Evolutionary conservation across 441 rosid species (phyloP).

Genomic region (Caryocar brasiliense): DNA sequence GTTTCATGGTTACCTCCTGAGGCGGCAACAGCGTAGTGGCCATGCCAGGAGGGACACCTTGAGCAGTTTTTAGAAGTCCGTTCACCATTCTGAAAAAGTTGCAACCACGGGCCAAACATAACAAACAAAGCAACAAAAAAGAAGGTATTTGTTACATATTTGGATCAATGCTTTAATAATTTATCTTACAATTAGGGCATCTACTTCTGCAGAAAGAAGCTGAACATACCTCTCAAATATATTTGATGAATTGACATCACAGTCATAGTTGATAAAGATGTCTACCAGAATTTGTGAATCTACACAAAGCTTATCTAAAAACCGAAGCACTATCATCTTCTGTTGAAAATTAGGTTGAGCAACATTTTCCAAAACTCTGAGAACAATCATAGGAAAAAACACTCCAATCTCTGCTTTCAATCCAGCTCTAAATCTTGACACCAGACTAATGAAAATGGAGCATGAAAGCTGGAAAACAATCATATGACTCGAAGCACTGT

Average conservation of each 20-base stretch:
- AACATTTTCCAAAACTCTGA: slow-evolving; percentile 90
- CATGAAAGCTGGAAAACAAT: slow-evolving; percentile 97
- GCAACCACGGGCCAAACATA: too few species aligned
- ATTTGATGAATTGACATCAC: slow-evolving; percentile 97
- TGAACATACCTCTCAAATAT: slow-evolving; percentile 87
- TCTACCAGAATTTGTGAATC: slow-evolving; percentile 98
- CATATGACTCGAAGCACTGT: slow-evolving; percentile 89
- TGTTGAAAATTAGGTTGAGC: slow-evolving; percentile 97
- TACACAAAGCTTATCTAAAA: slow-evolving; percentile 82
- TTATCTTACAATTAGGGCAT: slow-evolving; percentile 1
- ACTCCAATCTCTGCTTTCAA: slow-evolving; percentile 98
- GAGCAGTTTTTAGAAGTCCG: slow-evolving; percentile 99
- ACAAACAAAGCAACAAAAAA: too few species aligned
- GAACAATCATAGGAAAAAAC: slow-evolving; percentile 94
- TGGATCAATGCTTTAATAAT: neutral
- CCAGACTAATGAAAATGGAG: slow-evolving; percentile 91
- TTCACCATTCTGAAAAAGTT: slow-evolving; percentile 79
- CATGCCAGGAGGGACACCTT: slow-evolving; percentile 81
- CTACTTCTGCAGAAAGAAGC: neutral
- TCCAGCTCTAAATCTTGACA: slow-evolving; percentile 93
- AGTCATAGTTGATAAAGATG: slow-evolving; percentile 92
- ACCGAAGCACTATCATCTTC: slow-evolving; percentile 97
- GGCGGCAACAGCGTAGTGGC: slow-evolving; percentile 70
- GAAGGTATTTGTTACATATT: too few species aligned
- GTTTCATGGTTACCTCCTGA: slow-evolving; percentile 83